A percentile compares a stretch with the other conserved stretches of the same genome.
phyloP scores from a whole-genome alignment of 2,329 filamentous ascomycete genomes.

The Stachybotrys chlorohalonatus region DNA sequence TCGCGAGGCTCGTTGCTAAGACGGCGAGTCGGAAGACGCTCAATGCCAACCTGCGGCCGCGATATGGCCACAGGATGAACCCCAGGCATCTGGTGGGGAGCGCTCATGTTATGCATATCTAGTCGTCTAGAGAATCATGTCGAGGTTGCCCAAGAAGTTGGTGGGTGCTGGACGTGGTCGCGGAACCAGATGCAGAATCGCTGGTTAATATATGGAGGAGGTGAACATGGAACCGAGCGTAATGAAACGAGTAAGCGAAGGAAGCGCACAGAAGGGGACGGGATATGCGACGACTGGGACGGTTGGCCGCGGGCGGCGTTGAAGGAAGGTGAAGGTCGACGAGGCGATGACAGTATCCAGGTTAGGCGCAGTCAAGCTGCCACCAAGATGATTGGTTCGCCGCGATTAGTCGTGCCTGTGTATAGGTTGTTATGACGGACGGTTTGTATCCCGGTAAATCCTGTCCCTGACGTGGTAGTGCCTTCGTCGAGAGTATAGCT shows the following conservation, averaged over 20 bases:
- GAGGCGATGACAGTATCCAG: neutral
- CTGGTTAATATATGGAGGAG: neutral
- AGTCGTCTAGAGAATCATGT: constrained; percentile 25
- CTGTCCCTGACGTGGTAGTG: no score
- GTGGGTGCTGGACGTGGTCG: no score
- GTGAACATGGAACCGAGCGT: neutral
- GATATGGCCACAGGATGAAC: constrained; percentile 50
- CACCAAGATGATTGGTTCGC: no score
- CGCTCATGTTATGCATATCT: constrained; percentile 28
- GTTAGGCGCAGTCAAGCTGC: neutral
- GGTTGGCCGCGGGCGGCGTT: neutral
- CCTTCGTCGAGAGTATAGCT: no score
- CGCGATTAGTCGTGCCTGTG: no score
- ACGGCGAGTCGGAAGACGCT: constrained; percentile 63
- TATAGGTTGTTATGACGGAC: no score
- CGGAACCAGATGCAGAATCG: no score
- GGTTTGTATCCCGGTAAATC: no score
- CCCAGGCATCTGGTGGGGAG: constrained; percentile 28
- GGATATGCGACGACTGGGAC: neutral
- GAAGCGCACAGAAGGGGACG: neutral
- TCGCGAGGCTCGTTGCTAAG: constrained; percentile 70
- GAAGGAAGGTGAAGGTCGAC: neutral
- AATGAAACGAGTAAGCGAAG: neutral
- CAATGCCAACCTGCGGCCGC: constrained; percentile 71
- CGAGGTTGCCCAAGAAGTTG: constrained; percentile 6